A percentile compares a stretch with the other conserved stretches of the same genome.
Conservation (phyloP, 169 alveolate species). For the Amoebophrya sp. region DNA sequence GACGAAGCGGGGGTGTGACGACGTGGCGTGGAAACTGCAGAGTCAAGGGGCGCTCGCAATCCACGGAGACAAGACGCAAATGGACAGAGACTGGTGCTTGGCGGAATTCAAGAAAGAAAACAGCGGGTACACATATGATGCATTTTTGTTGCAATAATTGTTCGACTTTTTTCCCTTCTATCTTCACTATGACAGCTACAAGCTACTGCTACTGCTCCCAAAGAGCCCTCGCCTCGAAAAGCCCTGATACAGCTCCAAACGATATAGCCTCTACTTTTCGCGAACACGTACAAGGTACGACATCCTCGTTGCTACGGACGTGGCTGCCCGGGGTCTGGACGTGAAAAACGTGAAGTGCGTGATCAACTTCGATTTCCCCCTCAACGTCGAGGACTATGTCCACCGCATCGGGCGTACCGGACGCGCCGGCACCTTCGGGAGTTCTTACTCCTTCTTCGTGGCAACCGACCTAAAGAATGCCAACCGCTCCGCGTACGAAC, state of each 20-base stretch:
- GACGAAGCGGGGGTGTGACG: conserved; percentile 51
- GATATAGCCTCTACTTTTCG: background rate
- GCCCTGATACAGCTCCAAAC: background rate
- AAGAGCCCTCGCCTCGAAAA: background rate
- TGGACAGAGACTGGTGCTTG: conserved; percentile 42
- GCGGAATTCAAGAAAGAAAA: conserved; percentile 60
- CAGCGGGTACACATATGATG: background rate
- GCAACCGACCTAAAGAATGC: conserved; percentile 66
- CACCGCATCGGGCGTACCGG: conserved; percentile 91
- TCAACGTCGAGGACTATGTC: conserved; percentile 82
- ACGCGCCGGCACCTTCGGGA: conserved; percentile 80
- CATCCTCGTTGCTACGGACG: conserved; percentile 93
- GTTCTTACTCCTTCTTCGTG: conserved; percentile 70
- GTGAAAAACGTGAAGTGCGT: conserved; percentile 82
- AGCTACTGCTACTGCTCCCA: background rate
- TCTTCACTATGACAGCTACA: background rate
- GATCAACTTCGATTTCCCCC: conserved; percentile 90
- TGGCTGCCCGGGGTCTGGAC: conserved; percentile 94
- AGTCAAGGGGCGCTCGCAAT: conserved; percentile 60
- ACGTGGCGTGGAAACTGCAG: conserved; percentile 49
- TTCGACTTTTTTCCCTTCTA: background rate
- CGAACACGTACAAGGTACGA: conserved; percentile 41
- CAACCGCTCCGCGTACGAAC: conserved; percentile 47
- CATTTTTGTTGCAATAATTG: background rate
- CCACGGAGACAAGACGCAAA: conserved; percentile 81